phyloP scores from a whole-genome alignment of 73 alveolate genomes.

The Blepharisma japonicum region DNA sequence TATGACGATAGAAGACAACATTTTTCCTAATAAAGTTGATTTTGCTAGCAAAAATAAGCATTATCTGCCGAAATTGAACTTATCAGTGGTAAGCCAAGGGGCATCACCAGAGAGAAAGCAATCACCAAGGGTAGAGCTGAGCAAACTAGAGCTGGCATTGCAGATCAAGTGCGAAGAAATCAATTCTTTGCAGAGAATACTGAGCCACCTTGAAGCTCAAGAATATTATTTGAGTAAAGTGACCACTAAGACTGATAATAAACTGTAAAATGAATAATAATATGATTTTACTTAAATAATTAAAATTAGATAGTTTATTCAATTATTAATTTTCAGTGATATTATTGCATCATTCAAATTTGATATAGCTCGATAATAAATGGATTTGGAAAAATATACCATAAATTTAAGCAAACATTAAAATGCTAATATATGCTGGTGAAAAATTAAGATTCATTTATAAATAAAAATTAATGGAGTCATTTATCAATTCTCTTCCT shows the following conservation, averaged over 20 bases:
- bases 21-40: slow-evolving; percentile 4
- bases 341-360: too few relatives aligned
- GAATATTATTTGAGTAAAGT: neutral
- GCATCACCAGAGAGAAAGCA: neutral
- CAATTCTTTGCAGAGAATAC: slow-evolving; percentile 37
- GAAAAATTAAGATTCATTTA: too few relatives aligned
- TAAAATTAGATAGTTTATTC: too few relatives aligned
- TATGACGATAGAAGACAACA: neutral
- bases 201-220: slow-evolving; percentile 32
- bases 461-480: neutral
- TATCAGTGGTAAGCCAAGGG: neutral
- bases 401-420: too few relatives aligned
- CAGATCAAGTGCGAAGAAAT: slow-evolving; percentile 29
- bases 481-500: neutral
- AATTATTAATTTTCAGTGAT: too few relatives aligned
- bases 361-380: too few relatives aligned
- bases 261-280: too few relatives aligned
- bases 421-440: too few relatives aligned
- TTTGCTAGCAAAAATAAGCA: slow-evolving; percentile 4
- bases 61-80: neutral
- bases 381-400: too few relatives aligned
- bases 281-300: too few relatives aligned
- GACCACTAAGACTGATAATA: too few relatives aligned
- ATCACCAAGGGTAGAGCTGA: neutral
- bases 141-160: neutral